Evolutionary conservation across 2,329 filamentous ascomycete species (phyloP), one percentile per base, ranked within the genome.

Genomic region (Ilyonectria destructans): DNA sequence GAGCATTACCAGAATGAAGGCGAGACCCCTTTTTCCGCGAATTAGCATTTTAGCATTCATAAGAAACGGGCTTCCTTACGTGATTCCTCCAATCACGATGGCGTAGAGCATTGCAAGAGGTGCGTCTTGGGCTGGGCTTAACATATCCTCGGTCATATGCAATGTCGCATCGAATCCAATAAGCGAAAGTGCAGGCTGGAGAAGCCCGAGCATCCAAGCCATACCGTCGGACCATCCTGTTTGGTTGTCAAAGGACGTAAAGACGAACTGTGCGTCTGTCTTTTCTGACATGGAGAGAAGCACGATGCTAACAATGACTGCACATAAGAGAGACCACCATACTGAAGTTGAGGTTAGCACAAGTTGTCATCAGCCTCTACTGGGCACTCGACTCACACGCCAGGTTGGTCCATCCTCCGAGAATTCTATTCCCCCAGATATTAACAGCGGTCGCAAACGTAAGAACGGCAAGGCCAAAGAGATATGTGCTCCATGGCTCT

Each of bases 201-300:
- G 75, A 6, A 86, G 76, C 0, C 84, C 84, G 1, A 86, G 72
- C 8, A 85, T 80, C 84, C 85, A 86, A 0, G 84, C 78, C 9
- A 85, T 75, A 0, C 84, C 85, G 57, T 85, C 81, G 1, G 79
- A 76, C 84, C 83, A 86, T 1, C 83, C 82, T 2, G 81, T 84
- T 33, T 80, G 78, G 68, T 86, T 86, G n/a, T 74, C 71, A 58
- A 85, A 85, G 12, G 81, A 76, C 6, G 80, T 74, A 64, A 85
- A 86, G 15, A 85, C 83, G 67, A 80, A 85, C 12, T 75, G 69
- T 9, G 82, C 80, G 33, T 78, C 74, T 15, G 82, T 83, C 49
- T 87, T 84, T 4, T 69, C 58, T 2, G 73, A 75, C 45, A 80
- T 85, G 2, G 81, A 78, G 0, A 85, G 78, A 1, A 85, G 77